Conservation (phyloP, 2,329 filamentous ascomycete genomes). For the Juglanconis oblonga region DNA sequence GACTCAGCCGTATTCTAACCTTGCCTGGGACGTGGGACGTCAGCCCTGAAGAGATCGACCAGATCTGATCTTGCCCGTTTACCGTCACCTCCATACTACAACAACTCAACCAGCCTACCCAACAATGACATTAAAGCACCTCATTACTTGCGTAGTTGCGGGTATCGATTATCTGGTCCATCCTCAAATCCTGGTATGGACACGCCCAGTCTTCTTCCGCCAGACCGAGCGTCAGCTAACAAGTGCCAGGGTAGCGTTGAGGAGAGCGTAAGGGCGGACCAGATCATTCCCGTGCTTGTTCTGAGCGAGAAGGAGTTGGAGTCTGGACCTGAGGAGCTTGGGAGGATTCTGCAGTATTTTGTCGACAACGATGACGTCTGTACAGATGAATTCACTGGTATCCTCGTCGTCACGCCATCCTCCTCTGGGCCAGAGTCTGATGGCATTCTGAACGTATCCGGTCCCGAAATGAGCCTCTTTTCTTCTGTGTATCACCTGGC, state of each 20-base stretch:
- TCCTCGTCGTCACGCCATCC: conserved; percentile 37
- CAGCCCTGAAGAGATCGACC: not conserved
- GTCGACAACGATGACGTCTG: conserved; percentile 38
- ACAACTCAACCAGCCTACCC: not conserved
- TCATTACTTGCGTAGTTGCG: conserved; percentile 31
- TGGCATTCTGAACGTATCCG: not conserved
- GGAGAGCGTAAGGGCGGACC: conserved; percentile 39
- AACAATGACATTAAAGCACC: conserved; percentile 16
- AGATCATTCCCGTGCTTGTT: conserved; percentile 38
- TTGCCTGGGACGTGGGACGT: not conserved
- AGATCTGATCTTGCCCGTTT: not conserved
- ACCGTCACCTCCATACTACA: not conserved
- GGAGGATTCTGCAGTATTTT: conserved; percentile 31
- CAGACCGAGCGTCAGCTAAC: conserved; percentile 1
- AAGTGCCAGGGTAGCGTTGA: conserved; percentile 35
- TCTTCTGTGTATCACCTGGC: conserved; percentile 8
- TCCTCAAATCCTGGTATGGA: conserved; percentile 34
- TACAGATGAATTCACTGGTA: conserved; percentile 34
- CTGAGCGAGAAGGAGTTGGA: conserved; percentile 36
- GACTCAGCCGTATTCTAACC: not conserved
- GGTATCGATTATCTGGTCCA: conserved; percentile 39
- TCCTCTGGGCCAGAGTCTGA: conserved; percentile 15
- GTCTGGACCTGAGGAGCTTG: conserved; percentile 27
- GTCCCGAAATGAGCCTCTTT: not conserved
- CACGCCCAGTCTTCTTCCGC: not conserved